Evolutionary conservation across 169 alveolate genomes (phyloP).

Genomic region (Pseudocohnilembus persalinus): DNA sequence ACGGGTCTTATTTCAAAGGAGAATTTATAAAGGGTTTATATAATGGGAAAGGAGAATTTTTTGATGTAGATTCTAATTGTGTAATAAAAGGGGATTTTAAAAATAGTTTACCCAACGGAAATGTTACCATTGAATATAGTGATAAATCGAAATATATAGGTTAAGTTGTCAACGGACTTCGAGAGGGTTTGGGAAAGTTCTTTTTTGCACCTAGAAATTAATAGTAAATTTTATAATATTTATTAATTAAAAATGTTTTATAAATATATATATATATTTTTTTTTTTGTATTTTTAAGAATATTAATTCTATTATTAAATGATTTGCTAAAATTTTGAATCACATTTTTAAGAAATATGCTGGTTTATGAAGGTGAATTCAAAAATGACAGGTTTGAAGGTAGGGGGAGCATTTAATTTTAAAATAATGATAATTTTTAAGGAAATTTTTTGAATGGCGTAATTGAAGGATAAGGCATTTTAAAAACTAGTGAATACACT

Average conservation of each 20-base stretch:
- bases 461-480: conserved; percentile 35
- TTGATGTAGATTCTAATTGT: not conserved
- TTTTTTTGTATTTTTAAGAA: no score
- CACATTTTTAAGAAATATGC: no score
- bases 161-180: not conserved
- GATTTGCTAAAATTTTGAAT: no score
- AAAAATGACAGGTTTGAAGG: conserved; percentile 51
- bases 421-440: conserved; percentile 27
- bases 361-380: conserved; percentile 53
- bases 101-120: not conserved
- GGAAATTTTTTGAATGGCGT: conserved; percentile 22
- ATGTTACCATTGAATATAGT: no score
- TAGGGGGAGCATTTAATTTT: conserved; percentile 36
- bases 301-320: no score
- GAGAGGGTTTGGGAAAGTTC: no score
- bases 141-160: not conserved
- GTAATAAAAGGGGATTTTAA: not conserved
- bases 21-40: not conserved
- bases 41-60: not conserved
- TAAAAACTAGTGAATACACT: conserved; percentile 14
- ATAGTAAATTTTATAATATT: no score
- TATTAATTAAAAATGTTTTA: no score
- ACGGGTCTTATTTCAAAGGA: not conserved
- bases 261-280: no score
- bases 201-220: no score